These are phyloP conservation scores for Mallotus japonicus DNA, from an alignment of 441 rosid genomes.

Conservation along the genomic window DNA sequence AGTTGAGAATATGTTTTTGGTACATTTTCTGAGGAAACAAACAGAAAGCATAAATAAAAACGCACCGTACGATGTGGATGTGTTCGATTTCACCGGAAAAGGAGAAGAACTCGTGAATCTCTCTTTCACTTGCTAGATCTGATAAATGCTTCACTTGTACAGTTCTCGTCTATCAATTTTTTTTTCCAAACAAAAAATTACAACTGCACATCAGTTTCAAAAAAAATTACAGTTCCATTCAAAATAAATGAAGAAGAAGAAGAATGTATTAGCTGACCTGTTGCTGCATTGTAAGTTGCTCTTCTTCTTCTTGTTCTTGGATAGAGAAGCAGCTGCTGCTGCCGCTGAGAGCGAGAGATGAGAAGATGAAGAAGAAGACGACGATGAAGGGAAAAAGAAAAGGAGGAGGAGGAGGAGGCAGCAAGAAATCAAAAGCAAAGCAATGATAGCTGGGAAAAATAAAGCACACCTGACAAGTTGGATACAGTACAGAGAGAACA, in stretches of 20 bases:
- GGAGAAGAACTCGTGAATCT: constrained; percentile 97
- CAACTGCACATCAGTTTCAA: background rate
- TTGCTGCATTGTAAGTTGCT: constrained; percentile 11
- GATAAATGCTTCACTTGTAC: constrained; percentile 80
- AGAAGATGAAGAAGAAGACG: too few species aligned
- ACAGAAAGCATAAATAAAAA: background rate
- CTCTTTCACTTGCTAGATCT: constrained; percentile 93
- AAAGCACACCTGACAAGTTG: background rate
- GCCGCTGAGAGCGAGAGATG: too few species aligned
- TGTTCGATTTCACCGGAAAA: constrained; percentile 87
- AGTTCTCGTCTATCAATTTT: constrained; percentile 52
- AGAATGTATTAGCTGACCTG: background rate
- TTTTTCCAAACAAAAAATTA: background rate
- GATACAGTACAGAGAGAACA: constrained; percentile 1
- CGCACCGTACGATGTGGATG: constrained; percentile 56
- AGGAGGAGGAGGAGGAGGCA: background rate
- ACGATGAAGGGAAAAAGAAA: background rate
- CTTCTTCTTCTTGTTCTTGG: background rate
- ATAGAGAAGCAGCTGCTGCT: too few species aligned
- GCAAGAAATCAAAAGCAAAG: background rate
- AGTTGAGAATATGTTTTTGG: background rate
- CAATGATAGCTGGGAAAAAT: background rate
- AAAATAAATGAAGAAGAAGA: background rate
- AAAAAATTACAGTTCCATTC: background rate
- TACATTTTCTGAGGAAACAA: background rate